Percentiles rank a stretch among this genome's conserved stretches.
Evolutionary conservation across 257 asterid species (phyloP).

Genomic region (Dorcoceras hygrometricum): DNA sequence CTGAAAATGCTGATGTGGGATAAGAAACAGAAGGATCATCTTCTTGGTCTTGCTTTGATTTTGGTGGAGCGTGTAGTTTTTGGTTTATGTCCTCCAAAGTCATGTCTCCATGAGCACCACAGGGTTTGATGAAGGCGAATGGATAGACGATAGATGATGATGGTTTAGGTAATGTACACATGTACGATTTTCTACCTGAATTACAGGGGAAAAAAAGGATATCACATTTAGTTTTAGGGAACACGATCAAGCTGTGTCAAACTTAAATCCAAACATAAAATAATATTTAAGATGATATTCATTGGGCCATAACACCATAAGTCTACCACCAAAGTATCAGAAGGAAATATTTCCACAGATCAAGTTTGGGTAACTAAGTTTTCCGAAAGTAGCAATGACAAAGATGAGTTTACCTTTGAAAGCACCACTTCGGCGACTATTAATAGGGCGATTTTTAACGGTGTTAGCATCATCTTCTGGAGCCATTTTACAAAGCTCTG

Average conservation of each 20-base stretch:
- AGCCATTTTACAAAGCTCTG: background rate
- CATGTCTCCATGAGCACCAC: slow-evolving; percentile 67
- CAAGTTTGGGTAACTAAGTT: background rate
- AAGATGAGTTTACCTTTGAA: background rate
- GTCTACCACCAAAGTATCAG: background rate
- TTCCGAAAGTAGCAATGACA: background rate
- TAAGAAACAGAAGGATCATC: slow-evolving; percentile 44
- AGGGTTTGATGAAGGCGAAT: slow-evolving; percentile 79
- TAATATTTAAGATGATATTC: background rate
- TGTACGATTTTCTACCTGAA: slow-evolving; percentile 71
- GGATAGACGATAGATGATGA: slow-evolving; percentile 69
- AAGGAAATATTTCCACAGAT: background rate
- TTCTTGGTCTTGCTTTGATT: slow-evolving; percentile 35
- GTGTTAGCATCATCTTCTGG: background rate
- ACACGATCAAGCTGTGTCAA: background rate
- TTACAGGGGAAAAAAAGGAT: background rate
- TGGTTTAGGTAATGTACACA: slow-evolving; percentile 55
- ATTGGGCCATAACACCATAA: background rate
- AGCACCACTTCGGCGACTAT: background rate
- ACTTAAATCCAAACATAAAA: background rate
- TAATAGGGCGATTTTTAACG: background rate
- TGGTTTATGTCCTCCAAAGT: slow-evolving; percentile 89
- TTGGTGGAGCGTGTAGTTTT: slow-evolving; percentile 61
- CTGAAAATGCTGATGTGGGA: slow-evolving; percentile 84
- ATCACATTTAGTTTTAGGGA: background rate